Conservation (phyloP, 768 basidiomycete genomes). For the Russula virescens region DNA sequence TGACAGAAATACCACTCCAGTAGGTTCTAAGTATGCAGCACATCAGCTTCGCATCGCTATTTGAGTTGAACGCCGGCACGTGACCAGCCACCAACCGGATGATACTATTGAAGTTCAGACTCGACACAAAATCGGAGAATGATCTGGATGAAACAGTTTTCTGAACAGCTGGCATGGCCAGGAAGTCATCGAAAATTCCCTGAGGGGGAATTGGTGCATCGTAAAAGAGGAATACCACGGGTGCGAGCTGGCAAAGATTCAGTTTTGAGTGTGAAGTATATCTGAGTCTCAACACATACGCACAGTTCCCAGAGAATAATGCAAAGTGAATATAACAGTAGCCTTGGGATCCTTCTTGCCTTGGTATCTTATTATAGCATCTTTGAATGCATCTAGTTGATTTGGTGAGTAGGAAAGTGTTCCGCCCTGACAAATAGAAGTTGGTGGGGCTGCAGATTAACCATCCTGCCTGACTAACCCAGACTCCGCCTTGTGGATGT, state of each 20-base stretch:
- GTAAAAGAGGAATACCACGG: neutral
- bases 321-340: neutral
- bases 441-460: no score
- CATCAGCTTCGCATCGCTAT: no score
- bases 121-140: neutral
- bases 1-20: neutral
- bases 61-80: no score
- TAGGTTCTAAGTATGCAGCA: no score
- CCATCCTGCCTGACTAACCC: no score
- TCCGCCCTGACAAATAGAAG: neutral
- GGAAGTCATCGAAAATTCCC: no score
- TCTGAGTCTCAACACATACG: no score
- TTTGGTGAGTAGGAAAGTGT: neutral
- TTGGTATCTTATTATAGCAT: neutral
- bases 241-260: no score
- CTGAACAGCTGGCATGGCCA: slow-evolving; percentile 7
- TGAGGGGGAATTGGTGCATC: slow-evolving; percentile 20
- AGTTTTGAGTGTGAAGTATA: no score
- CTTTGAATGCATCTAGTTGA: slow-evolving; percentile 1
- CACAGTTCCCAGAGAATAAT: slow-evolving; percentile 4
- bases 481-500: slow-evolving; percentile 28
- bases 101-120: no score
- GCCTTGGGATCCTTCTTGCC: slow-evolving; percentile 9
- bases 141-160: neutral
- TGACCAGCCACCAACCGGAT: no score